Base-by-base conservation (phyloP, 1,284 basidiomycete genomes). In the Sanguinoderma infundibulare region DNA sequence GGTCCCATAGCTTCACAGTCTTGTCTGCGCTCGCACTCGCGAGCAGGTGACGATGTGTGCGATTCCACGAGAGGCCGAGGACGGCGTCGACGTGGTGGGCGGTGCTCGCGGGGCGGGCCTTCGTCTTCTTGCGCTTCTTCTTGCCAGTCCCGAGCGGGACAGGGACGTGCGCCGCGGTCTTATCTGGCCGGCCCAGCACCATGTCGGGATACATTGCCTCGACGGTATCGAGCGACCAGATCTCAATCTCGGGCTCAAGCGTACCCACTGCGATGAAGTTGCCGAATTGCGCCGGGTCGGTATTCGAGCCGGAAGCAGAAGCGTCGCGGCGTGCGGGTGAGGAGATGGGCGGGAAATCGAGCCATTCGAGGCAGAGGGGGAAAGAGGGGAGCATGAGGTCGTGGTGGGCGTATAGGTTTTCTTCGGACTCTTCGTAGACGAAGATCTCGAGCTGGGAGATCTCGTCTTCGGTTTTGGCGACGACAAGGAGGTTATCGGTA, bases 281-380 rank as follows among this genome's bases (percentile, higher is more conserved):
- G 34, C 97, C 97, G 62, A 86, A 83, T 59, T 78, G 74, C 65
- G 79, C 80, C 14, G 75, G 72, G 24, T 63, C 62, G 17, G 76
- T 68, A 8, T 75, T 67, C 14, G 59, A 40, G 3, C 44, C 17
- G 22, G 55, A 3, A 8, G 8, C 35, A 77, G 69, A 5, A 79
- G 69, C 17, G 76, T 72, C 66, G 38, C 79, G 76, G 36, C 82
- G 74, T 38, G 79, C 78, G 17, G 76, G 70, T 14, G 77, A 72
- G 24, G 83, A 81, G 17, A 85, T 80, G 22, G 95, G 93, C 12
- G 90, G 85, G 75, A 96, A 98, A 77, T 99, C 95, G 66, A 99
- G 90, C 98, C 98, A 99, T 83, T 99, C 98, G 61, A 99, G 90
- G 71, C 97, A 98, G 61, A 99, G 90, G 3, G 98, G 98, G 79